Percentiles rank a stretch among this genome's conserved stretches.
Evolutionary conservation across 139 green algal species (phyloP).

Genomic region (Spirogloea muscicola): DNA sequence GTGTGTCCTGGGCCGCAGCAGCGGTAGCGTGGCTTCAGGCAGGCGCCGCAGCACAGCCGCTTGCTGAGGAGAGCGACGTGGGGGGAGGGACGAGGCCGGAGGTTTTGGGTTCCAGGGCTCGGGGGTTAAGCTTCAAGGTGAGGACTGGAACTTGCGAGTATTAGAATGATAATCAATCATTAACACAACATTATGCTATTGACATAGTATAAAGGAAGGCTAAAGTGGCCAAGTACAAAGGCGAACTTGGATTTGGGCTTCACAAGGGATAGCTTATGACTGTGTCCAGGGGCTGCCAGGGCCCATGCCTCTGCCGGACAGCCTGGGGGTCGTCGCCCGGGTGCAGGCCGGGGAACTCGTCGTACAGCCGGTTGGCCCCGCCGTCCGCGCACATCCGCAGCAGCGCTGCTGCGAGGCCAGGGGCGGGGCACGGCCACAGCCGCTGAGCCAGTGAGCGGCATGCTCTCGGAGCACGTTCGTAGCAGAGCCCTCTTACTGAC

Average conservation of each 20-base stretch:
- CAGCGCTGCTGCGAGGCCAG: constrained; percentile 51
- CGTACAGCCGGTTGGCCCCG: constrained; percentile 82
- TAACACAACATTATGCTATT: too few species aligned
- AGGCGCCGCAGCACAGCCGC: neutral
- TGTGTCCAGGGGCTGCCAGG: too few species aligned
- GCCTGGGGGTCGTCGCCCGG: constrained; percentile 16
- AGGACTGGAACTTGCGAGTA: too few species aligned
- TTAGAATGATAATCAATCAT: too few species aligned
- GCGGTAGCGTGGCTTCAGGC: neutral
- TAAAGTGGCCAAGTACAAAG: too few species aligned
- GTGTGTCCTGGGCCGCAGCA: neutral
- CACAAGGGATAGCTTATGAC: too few species aligned
- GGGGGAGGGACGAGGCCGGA: neutral
- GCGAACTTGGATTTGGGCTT: too few species aligned
- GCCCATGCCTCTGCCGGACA: constrained; percentile 17
- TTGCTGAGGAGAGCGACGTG: neutral
- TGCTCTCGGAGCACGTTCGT: too few species aligned
- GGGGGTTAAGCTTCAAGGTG: neutral
- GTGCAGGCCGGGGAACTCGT: constrained; percentile 62
- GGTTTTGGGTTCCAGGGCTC: neutral
- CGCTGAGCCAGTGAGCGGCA: too few species aligned
- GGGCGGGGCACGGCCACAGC: neutral
- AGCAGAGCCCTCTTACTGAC: too few species aligned
- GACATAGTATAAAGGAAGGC: too few species aligned
- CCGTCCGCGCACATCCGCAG: constrained; percentile 83